phyloP scores from a whole-genome alignment of 2,329 filamentous ascomycete genomes.

The Hysterium pulicare region DNA sequence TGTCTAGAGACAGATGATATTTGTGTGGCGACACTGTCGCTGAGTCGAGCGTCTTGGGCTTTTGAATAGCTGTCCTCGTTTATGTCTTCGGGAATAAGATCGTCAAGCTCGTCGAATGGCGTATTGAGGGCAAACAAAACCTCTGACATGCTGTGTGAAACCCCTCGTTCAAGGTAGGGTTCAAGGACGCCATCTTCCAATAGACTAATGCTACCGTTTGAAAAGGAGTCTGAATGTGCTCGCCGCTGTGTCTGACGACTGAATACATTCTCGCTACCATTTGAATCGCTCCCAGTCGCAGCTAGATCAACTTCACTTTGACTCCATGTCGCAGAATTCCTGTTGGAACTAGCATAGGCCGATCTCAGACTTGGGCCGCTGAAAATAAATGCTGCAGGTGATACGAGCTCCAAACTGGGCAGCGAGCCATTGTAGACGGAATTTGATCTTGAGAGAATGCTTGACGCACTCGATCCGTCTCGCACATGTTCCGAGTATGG shows the following conservation, averaged over 20 bases:
- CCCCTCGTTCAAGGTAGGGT: constrained; percentile 14
- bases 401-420: constrained; percentile 30
- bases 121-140: constrained; percentile 20
- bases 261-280: not conserved
- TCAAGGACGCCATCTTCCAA: constrained; percentile 22
- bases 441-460: constrained; percentile 13
- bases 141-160: constrained; percentile 24
- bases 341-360: constrained; percentile 16
- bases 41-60: not conserved
- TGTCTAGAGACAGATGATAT: not conserved
- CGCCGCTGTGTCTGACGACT: constrained; percentile 7
- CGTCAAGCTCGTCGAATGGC: constrained; percentile 16
- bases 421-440: constrained; percentile 18
- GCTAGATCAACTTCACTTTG: constrained; percentile 12
- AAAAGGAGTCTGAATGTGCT: constrained; percentile 20
- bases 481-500: constrained; percentile 3
- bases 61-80: constrained; percentile 6
- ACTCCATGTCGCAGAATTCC: constrained; percentile 16
- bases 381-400: constrained; percentile 30
- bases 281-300: constrained; percentile 13
- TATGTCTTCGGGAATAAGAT: constrained; percentile 6
- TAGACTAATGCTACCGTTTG: constrained; percentile 16
- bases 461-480: constrained; percentile 19
- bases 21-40: not conserved
- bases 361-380: constrained; percentile 30